A percentile compares a stretch with the other conserved stretches of the same genome.
phyloP scores from a whole-genome alignment of 169 alveolate species.

The Plasmodium cynomolgi region DNA sequence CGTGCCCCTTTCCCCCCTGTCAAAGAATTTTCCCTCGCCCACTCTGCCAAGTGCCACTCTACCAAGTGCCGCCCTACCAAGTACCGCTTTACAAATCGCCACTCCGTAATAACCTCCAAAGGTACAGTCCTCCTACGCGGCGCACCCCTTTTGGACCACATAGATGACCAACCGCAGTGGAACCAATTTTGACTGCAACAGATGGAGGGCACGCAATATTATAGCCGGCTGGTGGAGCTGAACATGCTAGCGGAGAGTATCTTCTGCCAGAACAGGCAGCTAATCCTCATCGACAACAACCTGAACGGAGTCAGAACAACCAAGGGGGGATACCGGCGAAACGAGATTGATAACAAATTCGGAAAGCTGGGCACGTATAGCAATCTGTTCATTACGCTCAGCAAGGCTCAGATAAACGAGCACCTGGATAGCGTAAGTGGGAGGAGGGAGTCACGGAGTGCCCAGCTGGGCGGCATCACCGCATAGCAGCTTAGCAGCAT shows the following conservation, averaged over 20 bases:
- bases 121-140: neutral
- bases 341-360: constrained; percentile 26
- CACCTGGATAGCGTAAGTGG: constrained; percentile 42
- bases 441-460: neutral
- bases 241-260: constrained; percentile 48
- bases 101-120: neutral
- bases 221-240: constrained; percentile 45
- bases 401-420: constrained; percentile 24
- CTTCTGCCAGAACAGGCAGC: constrained; percentile 48
- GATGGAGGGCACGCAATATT: constrained; percentile 65
- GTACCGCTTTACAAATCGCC: no score
- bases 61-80: no score
- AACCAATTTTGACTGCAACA: neutral
- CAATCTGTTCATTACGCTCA: constrained; percentile 36
- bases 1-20: neutral
- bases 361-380: constrained; percentile 25
- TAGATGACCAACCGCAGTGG: neutral
- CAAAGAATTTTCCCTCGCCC: neutral
- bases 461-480: neutral
- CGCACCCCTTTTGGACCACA: neutral
- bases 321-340: constrained; percentile 53
- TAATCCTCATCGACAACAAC: constrained; percentile 49
- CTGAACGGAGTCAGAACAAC: constrained; percentile 50
- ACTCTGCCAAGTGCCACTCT: neutral
- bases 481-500: neutral